These are phyloP conservation scores for Fusarium sp. DNA, from an alignment of 2,329 filamentous ascomycete genomes.

Conservation along the genomic window DNA sequence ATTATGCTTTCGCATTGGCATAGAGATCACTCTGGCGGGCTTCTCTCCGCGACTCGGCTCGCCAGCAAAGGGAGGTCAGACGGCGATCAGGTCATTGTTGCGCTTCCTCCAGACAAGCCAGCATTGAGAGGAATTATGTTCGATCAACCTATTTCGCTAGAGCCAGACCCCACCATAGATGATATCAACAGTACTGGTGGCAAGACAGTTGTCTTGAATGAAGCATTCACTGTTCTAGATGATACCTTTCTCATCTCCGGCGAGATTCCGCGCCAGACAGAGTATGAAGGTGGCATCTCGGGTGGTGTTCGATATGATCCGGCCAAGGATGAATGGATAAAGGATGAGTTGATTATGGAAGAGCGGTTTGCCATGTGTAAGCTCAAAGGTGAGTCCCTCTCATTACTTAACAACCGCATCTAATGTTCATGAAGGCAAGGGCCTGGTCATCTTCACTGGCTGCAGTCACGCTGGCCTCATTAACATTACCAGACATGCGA, in stretches of 20 bases:
- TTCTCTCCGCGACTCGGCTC: not conserved
- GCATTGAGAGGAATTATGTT: not conserved
- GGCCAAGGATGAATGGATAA: not conserved
- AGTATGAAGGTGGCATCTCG: not conserved
- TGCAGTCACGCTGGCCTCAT: not conserved
- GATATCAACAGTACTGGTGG: not conserved
- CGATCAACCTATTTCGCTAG: not conserved
- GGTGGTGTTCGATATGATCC: not conserved
- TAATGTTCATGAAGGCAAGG: not conserved
- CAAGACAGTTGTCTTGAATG: not conserved
- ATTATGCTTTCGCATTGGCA: not conserved
- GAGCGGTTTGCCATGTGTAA: not conserved
- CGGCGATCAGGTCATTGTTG: not conserved
- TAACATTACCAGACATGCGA: not conserved
- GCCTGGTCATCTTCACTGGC: not conserved
- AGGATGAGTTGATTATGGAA: not conserved
- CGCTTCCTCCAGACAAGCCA: not conserved
- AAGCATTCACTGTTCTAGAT: not conserved
- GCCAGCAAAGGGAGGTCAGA: not conserved
- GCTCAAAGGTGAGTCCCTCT: not conserved
- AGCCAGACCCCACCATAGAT: not conserved
- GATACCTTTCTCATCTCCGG: not conserved
- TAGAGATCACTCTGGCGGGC: not conserved
- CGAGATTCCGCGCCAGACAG: not conserved
- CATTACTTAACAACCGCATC: not conserved